Conservation (phyloP, 495 filamentous ascomycete species). For the Penicillium paxilli region DNA sequence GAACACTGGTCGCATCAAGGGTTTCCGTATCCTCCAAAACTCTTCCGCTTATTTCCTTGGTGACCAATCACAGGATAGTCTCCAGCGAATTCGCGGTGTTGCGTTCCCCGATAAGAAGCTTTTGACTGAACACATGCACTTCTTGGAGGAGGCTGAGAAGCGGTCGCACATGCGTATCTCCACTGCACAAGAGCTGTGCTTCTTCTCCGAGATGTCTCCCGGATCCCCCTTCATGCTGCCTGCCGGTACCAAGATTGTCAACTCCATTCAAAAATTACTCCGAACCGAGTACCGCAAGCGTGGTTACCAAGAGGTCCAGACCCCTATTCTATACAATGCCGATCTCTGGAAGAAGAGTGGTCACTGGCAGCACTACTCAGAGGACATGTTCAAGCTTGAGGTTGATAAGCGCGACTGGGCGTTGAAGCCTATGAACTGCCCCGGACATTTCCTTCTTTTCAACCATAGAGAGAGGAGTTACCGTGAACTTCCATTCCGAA, state of each 20-base stretch:
- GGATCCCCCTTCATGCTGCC: constrained; percentile 95
- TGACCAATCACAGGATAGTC: constrained; percentile 85
- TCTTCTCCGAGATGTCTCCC: constrained; percentile 89
- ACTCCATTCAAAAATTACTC: constrained; percentile 77
- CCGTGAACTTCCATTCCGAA: constrained; percentile 72
- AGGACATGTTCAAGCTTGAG: constrained; percentile 94
- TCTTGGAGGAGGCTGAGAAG: constrained; percentile 94
- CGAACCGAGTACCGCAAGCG: constrained; percentile 88
- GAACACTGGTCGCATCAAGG: constrained; percentile 64
- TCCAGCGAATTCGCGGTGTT: constrained; percentile 94
- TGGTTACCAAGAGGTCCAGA: constrained; percentile 91
- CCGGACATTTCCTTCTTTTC: constrained; percentile 57
- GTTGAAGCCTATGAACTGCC: constrained; percentile 99
- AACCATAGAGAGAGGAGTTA: constrained; percentile 78
- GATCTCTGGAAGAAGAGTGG: constrained; percentile 91
- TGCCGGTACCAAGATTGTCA: constrained; percentile 89
- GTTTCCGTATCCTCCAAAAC: constrained; percentile 93
- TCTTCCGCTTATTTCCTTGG: constrained; percentile 96
- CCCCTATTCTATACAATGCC: constrained; percentile 94
- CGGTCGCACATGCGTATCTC: constrained; percentile 90
- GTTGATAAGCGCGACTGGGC: constrained; percentile 79
- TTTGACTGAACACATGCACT: constrained; percentile 86
- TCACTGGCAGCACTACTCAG: constrained; percentile 93
- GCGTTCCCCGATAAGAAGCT: constrained; percentile 97
- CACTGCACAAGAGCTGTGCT: constrained; percentile 93